Base-by-base conservation (phyloP, 2,329 filamentous ascomycete species). In the Fusarium globosum region DNA sequence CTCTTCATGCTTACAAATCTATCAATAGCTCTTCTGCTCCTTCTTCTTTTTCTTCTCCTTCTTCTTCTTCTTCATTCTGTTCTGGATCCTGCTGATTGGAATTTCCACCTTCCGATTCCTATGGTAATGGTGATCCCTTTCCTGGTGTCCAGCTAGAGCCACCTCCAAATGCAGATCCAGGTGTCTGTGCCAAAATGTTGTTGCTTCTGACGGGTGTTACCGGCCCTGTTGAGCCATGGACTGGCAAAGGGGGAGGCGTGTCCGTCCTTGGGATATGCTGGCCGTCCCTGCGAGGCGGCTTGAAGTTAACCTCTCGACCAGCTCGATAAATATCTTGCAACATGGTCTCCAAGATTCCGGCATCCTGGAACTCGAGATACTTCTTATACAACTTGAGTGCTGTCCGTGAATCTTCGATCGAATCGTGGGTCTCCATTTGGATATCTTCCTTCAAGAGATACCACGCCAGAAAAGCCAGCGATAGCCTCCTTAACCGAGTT, bases 321-420 rank as follows among this genome's bases (percentile, higher is more conserved):
- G 81, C 83, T 35, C 85, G 83, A 82, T 97, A 98, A 13, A 98
- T 94, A 77, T 97, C 94, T 79, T 95, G 91, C 53, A 98, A 87
- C 85, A 96, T 96, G 41, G 90, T 86, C 77, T 96, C 92, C 58
- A 97, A 85, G 9, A 97, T 91, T 0, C 95, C 96, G 1, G 94
- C 94, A 75, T 97, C 94, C 59, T 92, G 87, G 78, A 94, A 98
- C 83, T 98, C 95, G 72, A 94, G 88, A 82, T 95, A 98, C 81
- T 97, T 98, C 49, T 93, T 89, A 78, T 92, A 99, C 14, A 99
- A 86, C 80, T 94, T 94, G 45, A 98, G 86, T 0, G 97, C 96
- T 45, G 96, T 98, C 33, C 93, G 89, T 2, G 96, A 95, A 81
- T 99, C 96, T 82, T 98, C 96, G 75, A 99, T 97, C 16, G 93